These are phyloP conservation scores for Fomitopsis pulvina DNA, from an alignment of 768 basidiomycete species.

Conservation along the genomic window DNA sequence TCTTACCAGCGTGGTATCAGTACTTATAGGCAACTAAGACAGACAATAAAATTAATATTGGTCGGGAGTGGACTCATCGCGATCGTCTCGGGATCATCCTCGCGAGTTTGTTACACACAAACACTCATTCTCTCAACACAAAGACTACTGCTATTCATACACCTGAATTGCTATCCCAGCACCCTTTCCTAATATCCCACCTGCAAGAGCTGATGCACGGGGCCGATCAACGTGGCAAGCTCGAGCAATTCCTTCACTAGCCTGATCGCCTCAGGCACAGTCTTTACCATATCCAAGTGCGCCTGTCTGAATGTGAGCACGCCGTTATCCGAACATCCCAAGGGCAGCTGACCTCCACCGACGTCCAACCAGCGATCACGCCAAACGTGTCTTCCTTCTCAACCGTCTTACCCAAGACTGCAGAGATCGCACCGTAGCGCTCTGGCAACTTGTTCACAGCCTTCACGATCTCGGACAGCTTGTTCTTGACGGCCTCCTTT, in stretches of 20 bases:
- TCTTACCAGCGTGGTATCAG: too few relatives aligned
- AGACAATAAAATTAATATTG: too few relatives aligned
- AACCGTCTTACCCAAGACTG: constrained; percentile 8
- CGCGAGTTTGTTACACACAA: too few relatives aligned
- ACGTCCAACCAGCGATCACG: constrained; percentile 8
- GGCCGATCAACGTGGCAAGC: constrained; percentile 2
- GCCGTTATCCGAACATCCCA: not conserved
- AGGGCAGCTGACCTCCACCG: constrained; percentile 7
- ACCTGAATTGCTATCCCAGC: too few relatives aligned
- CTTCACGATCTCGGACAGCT: constrained; percentile 1
- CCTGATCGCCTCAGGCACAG: not conserved
- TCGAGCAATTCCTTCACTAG: constrained; percentile 1
- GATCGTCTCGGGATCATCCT: too few relatives aligned
- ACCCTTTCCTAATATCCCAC: too few relatives aligned
- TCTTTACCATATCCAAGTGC: constrained; percentile 6
- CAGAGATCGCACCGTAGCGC: not conserved
- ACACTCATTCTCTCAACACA: too few relatives aligned
- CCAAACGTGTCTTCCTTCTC: constrained; percentile 3
- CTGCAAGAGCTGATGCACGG: not conserved
- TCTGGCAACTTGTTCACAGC: constrained; percentile 1
- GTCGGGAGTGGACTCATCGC: too few relatives aligned
- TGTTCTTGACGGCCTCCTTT: constrained; percentile 1
- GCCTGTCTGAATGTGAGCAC: not conserved
- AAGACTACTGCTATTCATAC: too few relatives aligned
- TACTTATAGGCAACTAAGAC: too few relatives aligned